Percentiles rank a stretch among this genome's conserved stretches.
Conservation (phyloP, 345 rosid species). For the Mallotus nudiflorus region DNA sequence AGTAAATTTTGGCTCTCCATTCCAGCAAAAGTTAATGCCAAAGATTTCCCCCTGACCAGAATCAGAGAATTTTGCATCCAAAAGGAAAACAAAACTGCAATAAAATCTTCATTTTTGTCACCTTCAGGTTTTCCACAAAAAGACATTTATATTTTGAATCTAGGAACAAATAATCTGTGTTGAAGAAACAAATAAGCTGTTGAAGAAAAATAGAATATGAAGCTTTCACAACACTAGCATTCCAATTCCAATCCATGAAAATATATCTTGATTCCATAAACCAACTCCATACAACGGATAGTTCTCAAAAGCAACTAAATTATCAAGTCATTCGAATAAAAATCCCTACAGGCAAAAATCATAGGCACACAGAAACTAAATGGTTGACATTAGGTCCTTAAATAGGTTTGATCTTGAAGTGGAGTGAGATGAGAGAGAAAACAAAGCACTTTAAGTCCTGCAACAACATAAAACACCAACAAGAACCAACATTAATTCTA, state of each 20-base stretch:
- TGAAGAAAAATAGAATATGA: neutral
- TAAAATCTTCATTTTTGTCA: too few relatives aligned
- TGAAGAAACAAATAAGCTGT: neutral
- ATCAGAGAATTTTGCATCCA: neutral
- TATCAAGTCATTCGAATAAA: constrained; percentile 1
- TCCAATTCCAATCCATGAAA: neutral
- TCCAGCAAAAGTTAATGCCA: too few relatives aligned
- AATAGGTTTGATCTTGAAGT: constrained; percentile 99
- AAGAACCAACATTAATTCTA: constrained; percentile 16
- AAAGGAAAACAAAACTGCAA: too few relatives aligned
- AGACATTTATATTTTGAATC: neutral
- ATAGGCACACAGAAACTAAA: constrained; percentile 7
- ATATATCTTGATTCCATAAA: constrained; percentile 4
- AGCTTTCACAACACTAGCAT: constrained; percentile 6
- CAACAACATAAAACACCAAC: constrained; percentile 33
- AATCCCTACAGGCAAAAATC: constrained; percentile 14
- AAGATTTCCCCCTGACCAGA: too few relatives aligned
- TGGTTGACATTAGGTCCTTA: constrained; percentile 17
- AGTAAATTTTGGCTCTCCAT: too few relatives aligned
- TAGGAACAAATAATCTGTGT: neutral
- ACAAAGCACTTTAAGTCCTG: constrained; percentile 99
- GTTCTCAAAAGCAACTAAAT: constrained; percentile 2
- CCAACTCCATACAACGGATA: constrained; percentile 3
- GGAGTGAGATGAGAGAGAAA: constrained; percentile 97
- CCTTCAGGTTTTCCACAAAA: too few relatives aligned